Conservation (phyloP, 441 rosid genomes). For the Adansonia rubrostipa region DNA sequence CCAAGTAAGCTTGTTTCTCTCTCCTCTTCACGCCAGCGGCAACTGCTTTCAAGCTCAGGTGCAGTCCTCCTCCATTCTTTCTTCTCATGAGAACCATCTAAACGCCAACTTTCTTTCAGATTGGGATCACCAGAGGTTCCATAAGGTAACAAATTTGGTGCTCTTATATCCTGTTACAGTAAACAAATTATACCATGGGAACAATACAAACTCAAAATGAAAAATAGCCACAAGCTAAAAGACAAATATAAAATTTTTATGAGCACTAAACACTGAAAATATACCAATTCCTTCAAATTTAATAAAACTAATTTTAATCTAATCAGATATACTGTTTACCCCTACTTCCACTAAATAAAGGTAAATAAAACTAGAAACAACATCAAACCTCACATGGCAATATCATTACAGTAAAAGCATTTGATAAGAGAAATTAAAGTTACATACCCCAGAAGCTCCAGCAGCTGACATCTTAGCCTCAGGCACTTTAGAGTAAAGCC, state of each 20-base stretch:
- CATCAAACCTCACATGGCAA: not conserved
- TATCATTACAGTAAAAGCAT: not conserved
- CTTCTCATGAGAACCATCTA: slow-evolving; percentile 83
- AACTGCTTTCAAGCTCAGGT: slow-evolving; percentile 61
- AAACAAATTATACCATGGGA: not conserved
- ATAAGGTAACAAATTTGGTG: slow-evolving; percentile 53
- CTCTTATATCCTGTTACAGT: slow-evolving; percentile 62
- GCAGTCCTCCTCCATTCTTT: slow-evolving; percentile 79
- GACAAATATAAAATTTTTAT: not conserved
- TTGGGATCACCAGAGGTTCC: slow-evolving; percentile 63
- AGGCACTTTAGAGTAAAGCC: slow-evolving; percentile 68
- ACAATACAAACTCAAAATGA: not conserved
- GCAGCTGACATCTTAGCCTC: slow-evolving; percentile 52
- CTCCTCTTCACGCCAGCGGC: slow-evolving; percentile 98
- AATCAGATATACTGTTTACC: not conserved
- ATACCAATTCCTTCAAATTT: not conserved
- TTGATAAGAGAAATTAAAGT: not conserved
- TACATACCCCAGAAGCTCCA: slow-evolving; percentile 24
- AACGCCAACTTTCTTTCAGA: slow-evolving; percentile 82
- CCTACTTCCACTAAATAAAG: not conserved
- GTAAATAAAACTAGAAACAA: not conserved
- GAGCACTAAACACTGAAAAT: not conserved
- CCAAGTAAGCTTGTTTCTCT: slow-evolving; percentile 89
- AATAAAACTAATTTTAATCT: not conserved
- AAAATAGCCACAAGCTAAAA: not conserved